phyloP scores from a whole-genome alignment of 768 basidiomycete species.

The Punctularia strigosozonata region DNA sequence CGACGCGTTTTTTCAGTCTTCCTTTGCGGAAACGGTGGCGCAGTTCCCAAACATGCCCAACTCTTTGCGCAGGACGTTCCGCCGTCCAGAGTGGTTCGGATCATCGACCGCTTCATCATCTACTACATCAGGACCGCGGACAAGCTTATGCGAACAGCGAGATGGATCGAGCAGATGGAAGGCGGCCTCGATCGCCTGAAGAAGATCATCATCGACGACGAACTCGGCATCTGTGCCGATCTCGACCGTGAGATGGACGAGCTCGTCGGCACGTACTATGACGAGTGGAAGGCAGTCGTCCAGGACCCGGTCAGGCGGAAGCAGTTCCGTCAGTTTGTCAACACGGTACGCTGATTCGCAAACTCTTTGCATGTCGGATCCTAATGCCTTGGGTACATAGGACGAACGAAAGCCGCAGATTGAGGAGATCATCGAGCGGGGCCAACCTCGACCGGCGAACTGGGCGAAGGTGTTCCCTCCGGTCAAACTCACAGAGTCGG shows the following conservation, averaged over 20 bases:
- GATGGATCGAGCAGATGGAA: conserved; percentile 64
- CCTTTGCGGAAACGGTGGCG: conserved; percentile 52
- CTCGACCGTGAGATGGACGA: conserved; percentile 55
- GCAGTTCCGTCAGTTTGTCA: conserved; percentile 54
- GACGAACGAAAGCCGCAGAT: conserved; percentile 29
- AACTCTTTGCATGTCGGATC: no score
- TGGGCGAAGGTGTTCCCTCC: conserved; percentile 51
- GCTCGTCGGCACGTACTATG: conserved; percentile 53
- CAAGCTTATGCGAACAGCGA: conserved; percentile 55
- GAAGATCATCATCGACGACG: conserved; percentile 55
- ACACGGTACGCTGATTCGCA: conserved; percentile 28
- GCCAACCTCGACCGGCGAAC: conserved; percentile 51
- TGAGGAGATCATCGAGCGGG: conserved; percentile 48
- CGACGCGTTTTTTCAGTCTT: conserved; percentile 28
- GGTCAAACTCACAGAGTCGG: conserved; percentile 27
- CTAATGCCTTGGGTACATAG: conserved; percentile 8
- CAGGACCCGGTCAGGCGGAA: conserved; percentile 33
- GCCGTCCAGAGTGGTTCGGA: conserved; percentile 44
- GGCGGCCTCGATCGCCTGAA: conserved; percentile 59
- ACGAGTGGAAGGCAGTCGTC: conserved; percentile 62
- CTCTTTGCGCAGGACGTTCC: conserved; percentile 60
- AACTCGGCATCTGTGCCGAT: conserved; percentile 59
- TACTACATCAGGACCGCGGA: conserved; percentile 69
- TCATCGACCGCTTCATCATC: conserved; percentile 55
- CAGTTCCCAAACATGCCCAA: conserved; percentile 40